These are phyloP conservation scores for Trichophyton equinum DNA, from an alignment of 2,329 filamentous ascomycete species.

Conservation along the genomic window DNA sequence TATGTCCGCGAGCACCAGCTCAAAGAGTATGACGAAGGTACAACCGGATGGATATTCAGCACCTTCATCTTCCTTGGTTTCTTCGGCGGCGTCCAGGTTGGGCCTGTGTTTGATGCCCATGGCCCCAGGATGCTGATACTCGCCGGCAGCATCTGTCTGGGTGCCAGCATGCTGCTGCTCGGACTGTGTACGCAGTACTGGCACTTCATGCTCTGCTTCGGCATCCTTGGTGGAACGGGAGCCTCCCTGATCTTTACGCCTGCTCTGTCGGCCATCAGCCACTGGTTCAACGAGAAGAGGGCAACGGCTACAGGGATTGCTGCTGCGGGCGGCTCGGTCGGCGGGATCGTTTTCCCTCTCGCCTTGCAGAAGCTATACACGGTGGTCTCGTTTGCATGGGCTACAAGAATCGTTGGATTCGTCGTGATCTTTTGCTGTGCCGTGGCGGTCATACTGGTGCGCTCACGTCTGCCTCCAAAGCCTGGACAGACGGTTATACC, in stretches of 20 bases:
- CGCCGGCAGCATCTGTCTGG: constrained; percentile 21
- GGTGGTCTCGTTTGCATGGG: constrained; percentile 20
- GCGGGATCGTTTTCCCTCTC: constrained; percentile 26
- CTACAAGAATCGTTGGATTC: constrained; percentile 14
- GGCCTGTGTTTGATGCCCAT: constrained; percentile 29
- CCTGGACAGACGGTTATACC: constrained; percentile 2
- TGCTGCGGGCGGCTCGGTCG: constrained; percentile 24
- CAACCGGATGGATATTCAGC: constrained; percentile 33
- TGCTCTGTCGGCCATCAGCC: constrained; percentile 20
- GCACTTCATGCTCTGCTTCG: constrained; percentile 27
- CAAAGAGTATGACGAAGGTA: constrained; percentile 15
- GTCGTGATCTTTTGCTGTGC: constrained; percentile 8
- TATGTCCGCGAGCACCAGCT: constrained; percentile 29
- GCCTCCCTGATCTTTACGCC: constrained; percentile 23
- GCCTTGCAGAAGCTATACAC: constrained; percentile 21
- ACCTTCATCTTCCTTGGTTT: constrained; percentile 31
- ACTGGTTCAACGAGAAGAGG: constrained; percentile 25
- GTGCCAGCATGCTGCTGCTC: constrained; percentile 20
- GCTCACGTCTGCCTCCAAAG: constrained; percentile 16
- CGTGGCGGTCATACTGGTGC: constrained; percentile 6
- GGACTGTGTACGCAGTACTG: constrained; percentile 26
- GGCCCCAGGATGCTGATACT: constrained; percentile 22
- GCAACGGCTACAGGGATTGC: constrained; percentile 26
- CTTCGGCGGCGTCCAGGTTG: constrained; percentile 23
- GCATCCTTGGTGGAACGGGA: constrained; percentile 24